Conservation (phyloP, 2,329 filamentous ascomycete species). For the Plenodomus biglobosus region DNA sequence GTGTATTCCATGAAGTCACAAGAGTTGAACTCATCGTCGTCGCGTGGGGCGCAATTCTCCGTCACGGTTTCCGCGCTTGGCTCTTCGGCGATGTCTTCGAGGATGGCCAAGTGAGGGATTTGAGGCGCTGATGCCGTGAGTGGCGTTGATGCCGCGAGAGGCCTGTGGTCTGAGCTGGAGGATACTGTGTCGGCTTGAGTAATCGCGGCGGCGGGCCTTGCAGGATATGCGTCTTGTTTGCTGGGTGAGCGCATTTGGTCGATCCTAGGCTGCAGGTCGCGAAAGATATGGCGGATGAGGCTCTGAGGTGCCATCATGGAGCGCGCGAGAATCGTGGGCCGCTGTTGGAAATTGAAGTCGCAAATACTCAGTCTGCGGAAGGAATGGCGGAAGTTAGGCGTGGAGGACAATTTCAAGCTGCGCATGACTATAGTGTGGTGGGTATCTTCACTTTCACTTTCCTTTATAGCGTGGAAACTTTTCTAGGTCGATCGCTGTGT, state of each 20-base stretch:
- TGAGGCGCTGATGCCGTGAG: background rate
- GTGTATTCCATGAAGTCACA: slow-evolving; percentile 6
- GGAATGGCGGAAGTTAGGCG: background rate
- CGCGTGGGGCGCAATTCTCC: background rate
- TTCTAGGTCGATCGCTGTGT: too few relatives aligned
- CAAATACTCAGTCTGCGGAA: background rate
- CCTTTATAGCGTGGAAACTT: too few relatives aligned
- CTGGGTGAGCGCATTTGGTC: background rate
- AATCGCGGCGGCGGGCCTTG: background rate
- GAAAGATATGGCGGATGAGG: slow-evolving; percentile 20
- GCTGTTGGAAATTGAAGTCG: background rate
- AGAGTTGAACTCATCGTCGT: background rate
- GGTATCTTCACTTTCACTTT: background rate
- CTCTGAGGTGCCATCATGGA: slow-evolving; percentile 7
- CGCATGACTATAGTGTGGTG: background rate
- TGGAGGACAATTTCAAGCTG: background rate
- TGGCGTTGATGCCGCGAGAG: background rate
- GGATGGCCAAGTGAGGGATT: background rate
- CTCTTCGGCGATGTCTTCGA: background rate
- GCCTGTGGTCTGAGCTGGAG: background rate
- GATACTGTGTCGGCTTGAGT: background rate
- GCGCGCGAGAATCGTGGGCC: background rate
- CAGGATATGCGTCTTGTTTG: background rate
- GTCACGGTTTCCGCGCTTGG: background rate
- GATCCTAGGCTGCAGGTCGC: background rate